Percentiles rank a stretch among this genome's conserved stretches.
Evolutionary conservation across 768 basidiomycete species (phyloP).

Genomic region (Cubamyces lactineus): DNA sequence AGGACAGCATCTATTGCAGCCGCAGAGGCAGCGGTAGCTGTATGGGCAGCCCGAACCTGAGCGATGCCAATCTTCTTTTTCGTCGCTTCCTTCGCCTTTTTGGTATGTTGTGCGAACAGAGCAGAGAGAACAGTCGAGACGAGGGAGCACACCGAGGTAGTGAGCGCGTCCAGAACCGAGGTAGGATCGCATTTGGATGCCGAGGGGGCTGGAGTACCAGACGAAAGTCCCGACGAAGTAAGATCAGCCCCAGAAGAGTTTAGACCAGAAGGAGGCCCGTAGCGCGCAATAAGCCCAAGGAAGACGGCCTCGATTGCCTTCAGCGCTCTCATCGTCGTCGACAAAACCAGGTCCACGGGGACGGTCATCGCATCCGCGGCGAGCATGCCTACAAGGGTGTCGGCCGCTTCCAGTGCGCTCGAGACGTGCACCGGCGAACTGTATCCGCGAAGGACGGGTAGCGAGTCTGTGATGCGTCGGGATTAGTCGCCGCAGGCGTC

Average conservation of each 20-base stretch:
- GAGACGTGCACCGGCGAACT: neutral
- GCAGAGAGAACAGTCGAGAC: slow-evolving; percentile 11
- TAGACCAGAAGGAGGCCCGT: neutral
- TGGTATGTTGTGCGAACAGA: neutral
- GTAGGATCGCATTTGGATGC: neutral
- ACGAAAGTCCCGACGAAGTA: neutral
- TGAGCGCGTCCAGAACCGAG: slow-evolving; percentile 1
- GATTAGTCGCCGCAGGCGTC: neutral
- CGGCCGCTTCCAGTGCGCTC: slow-evolving; percentile 9
- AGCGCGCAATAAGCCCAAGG: neutral
- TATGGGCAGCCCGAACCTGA: neutral
- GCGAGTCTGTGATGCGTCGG: neutral
- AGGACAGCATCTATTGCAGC: slow-evolving; percentile 26
- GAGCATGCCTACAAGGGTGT: slow-evolving; percentile 9
- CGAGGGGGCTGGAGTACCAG: neutral
- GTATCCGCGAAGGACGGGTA: neutral
- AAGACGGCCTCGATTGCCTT: neutral
- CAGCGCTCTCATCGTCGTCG: slow-evolving; percentile 4
- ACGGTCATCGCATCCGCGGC: slow-evolving; percentile 6
- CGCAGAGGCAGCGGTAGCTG: neutral
- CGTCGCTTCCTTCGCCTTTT: neutral
- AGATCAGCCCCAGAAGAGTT: neutral
- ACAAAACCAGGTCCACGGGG: neutral
- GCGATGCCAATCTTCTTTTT: neutral
- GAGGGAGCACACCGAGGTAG: neutral